Evolutionary conservation across 2,329 filamentous ascomycete species (phyloP), one percentile per base, ranked within the genome.

Genomic region (Dichotomopilus funicola): DNA sequence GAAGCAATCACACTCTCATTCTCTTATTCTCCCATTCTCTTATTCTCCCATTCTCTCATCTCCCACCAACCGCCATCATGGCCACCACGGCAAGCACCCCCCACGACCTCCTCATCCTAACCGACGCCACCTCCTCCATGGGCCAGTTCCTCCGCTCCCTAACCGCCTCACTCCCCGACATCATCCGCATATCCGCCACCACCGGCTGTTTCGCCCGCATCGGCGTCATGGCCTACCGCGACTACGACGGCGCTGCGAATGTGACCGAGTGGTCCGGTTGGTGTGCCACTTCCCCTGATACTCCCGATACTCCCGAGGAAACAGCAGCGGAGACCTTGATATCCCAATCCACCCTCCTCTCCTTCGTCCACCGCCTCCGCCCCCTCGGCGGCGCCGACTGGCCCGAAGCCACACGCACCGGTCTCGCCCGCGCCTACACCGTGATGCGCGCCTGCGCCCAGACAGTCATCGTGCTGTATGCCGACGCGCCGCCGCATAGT

Each of bases 191-290:
- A 6, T 77, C 76, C 1, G 68, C 71, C 1, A 67, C 79, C 1
- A 79, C 78, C 0, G 71, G 68, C 51, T 75, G 74, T 60, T 80
- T 81, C 62, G 70, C 73, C 4, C 72, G 75, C 2, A 75, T 80
- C 52, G 77, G 76, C 6, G 68, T 80, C 3, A 63, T 80, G 10
- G 75, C 73, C 1, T 80, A 80, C 58, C 72, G 77, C 5, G 78
- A 80, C 64, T 79, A 78, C 62, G 68, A 65, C 57, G 1, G 5
- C 64, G 11, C 44, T 51, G 4, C 34, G 56, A 35, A 57, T 38
- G 8, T 76, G 31, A 70, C 73, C 2, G 67, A 78, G 49, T 80
- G 76, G 74, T 79, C 77, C 73, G 75, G 77, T 3, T 80, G 77
- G 77, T 70, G 71, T 10, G 56, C 19, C 3, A 27, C 19, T 27